phyloP scores from a whole-genome alignment of 2,329 filamentous ascomycete species.

The Neonectria magnoliae region DNA sequence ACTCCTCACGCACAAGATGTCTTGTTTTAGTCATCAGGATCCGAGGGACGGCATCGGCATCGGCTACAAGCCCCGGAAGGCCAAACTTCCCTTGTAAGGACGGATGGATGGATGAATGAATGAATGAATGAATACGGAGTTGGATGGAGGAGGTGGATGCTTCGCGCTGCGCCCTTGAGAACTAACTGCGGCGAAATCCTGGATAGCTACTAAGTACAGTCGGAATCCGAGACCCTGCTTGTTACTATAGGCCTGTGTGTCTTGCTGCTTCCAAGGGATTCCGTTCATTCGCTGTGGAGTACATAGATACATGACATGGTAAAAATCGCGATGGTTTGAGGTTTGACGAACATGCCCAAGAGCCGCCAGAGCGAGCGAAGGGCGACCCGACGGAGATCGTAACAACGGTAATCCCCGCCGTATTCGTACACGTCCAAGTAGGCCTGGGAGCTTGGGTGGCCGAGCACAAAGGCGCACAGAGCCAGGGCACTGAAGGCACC shows the following conservation, averaged over 20 bases:
- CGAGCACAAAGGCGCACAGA: neutral
- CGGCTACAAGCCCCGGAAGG: constrained; percentile 1
- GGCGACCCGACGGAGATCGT: neutral
- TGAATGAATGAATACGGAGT: neutral
- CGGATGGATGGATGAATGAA: neutral
- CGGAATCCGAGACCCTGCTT: constrained; percentile 5
- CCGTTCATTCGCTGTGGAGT: neutral
- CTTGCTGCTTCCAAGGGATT: neutral
- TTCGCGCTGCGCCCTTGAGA: constrained; percentile 10
- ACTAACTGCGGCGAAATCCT: constrained; percentile 3
- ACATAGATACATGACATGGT: neutral
- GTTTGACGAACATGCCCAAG: neutral
- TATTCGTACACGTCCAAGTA: neutral
- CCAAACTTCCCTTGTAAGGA: neutral
- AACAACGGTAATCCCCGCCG: neutral
- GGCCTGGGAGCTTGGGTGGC: no score
- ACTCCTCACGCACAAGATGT: neutral
- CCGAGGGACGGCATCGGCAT: constrained; percentile 12
- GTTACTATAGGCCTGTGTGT: neutral
- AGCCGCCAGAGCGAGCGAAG: neutral
- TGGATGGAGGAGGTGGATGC: constrained; percentile 11
- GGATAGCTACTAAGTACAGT: neutral
- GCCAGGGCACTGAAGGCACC: neutral
- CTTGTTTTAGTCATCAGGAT: constrained; percentile 26
- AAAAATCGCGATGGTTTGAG: neutral